Conservation (phyloP, 257 asterid species). For the Gentiana dahurica region DNA sequence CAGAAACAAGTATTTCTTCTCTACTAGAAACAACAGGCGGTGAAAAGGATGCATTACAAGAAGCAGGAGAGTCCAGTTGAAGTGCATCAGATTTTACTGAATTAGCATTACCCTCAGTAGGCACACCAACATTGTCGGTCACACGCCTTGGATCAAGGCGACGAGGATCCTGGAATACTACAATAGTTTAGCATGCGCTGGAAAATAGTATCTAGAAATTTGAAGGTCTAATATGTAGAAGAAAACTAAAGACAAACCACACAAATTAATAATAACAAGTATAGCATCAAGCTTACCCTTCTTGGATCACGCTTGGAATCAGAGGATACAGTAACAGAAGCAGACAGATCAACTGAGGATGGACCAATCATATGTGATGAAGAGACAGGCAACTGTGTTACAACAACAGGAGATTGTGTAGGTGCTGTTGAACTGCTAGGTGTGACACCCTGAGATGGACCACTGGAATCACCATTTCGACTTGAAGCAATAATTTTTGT, state of each 20-base stretch:
- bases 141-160: constrained; percentile 90
- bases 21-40: constrained; percentile 23
- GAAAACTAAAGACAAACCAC: background rate
- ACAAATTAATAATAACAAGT: background rate
- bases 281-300: constrained; percentile 50
- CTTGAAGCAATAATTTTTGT: constrained; percentile 23
- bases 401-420: constrained; percentile 27
- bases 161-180: constrained; percentile 79
- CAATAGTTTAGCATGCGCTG: background rate
- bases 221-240: background rate
- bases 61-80: constrained; percentile 40
- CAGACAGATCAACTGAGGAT: constrained; percentile 36
- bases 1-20: constrained; percentile 30
- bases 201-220: background rate
- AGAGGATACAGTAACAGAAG: constrained; percentile 35
- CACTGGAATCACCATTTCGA: constrained; percentile 38
- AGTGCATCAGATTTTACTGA: constrained; percentile 27
- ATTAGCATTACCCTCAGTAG: constrained; percentile 44
- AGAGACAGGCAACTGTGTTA: constrained; percentile 39
- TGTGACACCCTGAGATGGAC: constrained; percentile 30
- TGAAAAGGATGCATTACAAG: constrained; percentile 21
- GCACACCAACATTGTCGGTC: constrained; percentile 43
- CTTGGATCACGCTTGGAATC: constrained; percentile 97
- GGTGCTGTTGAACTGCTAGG: constrained; percentile 49
- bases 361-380: constrained; percentile 25